Base-by-base conservation (phyloP, 306 rosid genomes). In the Prinsepia uniflora region DNA sequence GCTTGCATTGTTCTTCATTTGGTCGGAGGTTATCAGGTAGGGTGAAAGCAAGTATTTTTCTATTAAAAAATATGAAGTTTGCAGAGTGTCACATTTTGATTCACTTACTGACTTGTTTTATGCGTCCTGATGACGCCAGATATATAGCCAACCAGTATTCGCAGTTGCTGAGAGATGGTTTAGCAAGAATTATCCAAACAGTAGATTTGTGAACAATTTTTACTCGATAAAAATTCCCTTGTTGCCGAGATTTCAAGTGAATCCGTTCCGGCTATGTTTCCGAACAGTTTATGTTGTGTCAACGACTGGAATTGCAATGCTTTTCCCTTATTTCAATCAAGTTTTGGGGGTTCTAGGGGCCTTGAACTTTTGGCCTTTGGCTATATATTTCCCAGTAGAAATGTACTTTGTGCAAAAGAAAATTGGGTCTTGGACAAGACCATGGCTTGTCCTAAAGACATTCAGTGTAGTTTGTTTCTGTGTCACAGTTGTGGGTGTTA, bases 1-100 rank as follows among this genome's bases (percentile, higher is more conserved):
- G 96, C 93, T 63, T 93, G 96, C 84, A 63, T 93, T 57, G 85
- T 85, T 74, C 80, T 93, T 68, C 96, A 93, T 79, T 63, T 93
- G 75, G 81, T 93, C 7, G 98, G 97, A 82, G 98, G 96, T 73
- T 93, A 88, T 84, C 98, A 88, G 96, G 98, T 93, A 88, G 36
- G 10, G 47, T 39, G 36, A 30, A 30, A 1, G 36, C 36, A 30
- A 30, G 4, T 30, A 30, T 30, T 2, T 30, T 30, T 3, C 4
- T 30, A 30, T 30, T 30, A 3, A 30, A 30, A 30, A 30, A 30
- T 1, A 30, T 24, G 30, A 24, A 24, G 30, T 24, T 24, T 24
- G 30, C 30, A 24, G 30, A 24, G 2, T 24, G 30, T 24, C 30
- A 24, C 30, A 30, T 30, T 30, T 30, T 30, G 36, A 30, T 30